phyloP scores from a whole-genome alignment of 2,329 filamentous ascomycete genomes.

The Microcera coccophila region DNA sequence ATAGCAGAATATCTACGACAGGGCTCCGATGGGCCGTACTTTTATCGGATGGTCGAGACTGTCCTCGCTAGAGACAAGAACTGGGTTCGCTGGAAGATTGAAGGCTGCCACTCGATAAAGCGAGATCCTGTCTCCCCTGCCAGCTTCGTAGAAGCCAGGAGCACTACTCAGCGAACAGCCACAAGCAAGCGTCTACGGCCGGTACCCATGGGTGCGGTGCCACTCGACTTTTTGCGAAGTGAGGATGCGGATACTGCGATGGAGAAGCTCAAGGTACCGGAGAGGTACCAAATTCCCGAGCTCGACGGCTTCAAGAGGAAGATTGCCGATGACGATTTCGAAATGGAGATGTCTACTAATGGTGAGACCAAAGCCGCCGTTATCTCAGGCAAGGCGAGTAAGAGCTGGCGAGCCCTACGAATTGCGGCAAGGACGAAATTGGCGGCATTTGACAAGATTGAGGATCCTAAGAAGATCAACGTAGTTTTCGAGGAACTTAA shows the following conservation, averaged over 20 bases:
- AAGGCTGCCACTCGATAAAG: constrained; percentile 85
- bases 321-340: constrained; percentile 77
- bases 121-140: constrained; percentile 64
- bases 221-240: constrained; percentile 74
- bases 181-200: constrained; percentile 67
- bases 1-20: constrained; percentile 82
- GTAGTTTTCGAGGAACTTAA: constrained; percentile 51
- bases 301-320: constrained; percentile 66
- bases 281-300: constrained; percentile 65
- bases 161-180: constrained; percentile 61
- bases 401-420: constrained; percentile 84
- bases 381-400: constrained; percentile 74
- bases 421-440: constrained; percentile 72
- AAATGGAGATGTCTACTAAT: constrained; percentile 75
- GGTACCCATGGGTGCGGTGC: constrained; percentile 66
- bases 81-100: constrained; percentile 98
- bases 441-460: constrained; percentile 78
- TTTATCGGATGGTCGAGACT: constrained; percentile 94
- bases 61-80: constrained; percentile 95
- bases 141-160: constrained; percentile 67
- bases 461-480: constrained; percentile 70
- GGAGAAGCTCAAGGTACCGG: constrained; percentile 62
- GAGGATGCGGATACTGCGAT: constrained; percentile 57
- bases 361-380: constrained; percentile 53
- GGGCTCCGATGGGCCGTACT: constrained; percentile 82